Base-by-base conservation (phyloP, 2,329 filamentous ascomycete genomes). In the Stagonosporopsis tanaceti region DNA sequence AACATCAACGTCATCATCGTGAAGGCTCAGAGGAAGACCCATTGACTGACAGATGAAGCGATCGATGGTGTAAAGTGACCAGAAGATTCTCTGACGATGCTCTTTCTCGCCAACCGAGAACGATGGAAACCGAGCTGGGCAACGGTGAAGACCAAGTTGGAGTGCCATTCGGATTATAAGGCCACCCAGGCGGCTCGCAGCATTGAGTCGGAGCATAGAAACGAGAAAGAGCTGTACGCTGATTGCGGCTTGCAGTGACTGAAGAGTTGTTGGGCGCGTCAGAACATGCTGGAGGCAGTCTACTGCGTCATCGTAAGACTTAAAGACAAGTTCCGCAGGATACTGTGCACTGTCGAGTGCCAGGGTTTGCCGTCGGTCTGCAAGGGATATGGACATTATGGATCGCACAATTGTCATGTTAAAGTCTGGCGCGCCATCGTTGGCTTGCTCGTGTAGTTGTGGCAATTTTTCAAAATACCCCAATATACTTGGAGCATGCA, bases 81-180 rank as follows among this genome's bases (percentile, higher is more conserved):
- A 87, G 59, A 86, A 86, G 0, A 87, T 71, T 0, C 84, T 78
- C 14, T 82, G 79, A 1, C 85, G 78, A 30, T 84, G 77, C 2
- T 79, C 76, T 2, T 75, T 77, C 39, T 86, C 82, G 9, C 78
- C 70, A 1, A 67, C 53, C 0, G 75, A 79, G 61, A 87, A 85
- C 41, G 82, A 81, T 0, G 79, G 73, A 53, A 80, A 86, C 0
- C 84, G 78, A 5, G 77, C 76, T 1, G 84, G 84, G 51, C 85
- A 87, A 2, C 84, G 80, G 69, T 87, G 84, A n/a, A 87, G 77
- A 0, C 84, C 84, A 2, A 86, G 71, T 44, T 87, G 84, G 41
- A 83, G 84, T 0, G 83, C 81, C 65, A 85, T 84, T 4, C 84
- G 80, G 6, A 82, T 81, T 4, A 86, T 80, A 2, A 85, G 70